These are phyloP conservation scores for Spencermartinsiella ligniputridi DNA, from an alignment of 1,139 yeast species.

Conservation along the genomic window DNA sequence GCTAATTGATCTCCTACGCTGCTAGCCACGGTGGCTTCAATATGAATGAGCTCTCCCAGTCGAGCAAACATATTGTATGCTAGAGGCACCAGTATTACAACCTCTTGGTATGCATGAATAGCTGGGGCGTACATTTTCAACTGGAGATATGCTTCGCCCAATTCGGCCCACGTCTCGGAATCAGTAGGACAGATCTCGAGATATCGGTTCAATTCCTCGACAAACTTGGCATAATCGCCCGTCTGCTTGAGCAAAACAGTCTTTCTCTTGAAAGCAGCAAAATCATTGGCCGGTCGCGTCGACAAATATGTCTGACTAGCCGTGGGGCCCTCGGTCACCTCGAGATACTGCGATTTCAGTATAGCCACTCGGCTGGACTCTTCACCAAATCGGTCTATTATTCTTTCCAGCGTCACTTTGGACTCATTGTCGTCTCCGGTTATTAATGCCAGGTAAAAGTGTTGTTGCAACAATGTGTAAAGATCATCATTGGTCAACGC, in stretches of 20 bases:
- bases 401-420: constrained; percentile 53
- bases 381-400: constrained; percentile 60
- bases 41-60: constrained; percentile 47
- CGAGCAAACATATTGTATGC: constrained; percentile 70
- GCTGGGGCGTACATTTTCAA: constrained; percentile 68
- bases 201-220: constrained; percentile 46
- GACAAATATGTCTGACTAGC: constrained; percentile 38
- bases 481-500: constrained; percentile 46
- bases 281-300: constrained; percentile 32
- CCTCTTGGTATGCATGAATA: constrained; percentile 63
- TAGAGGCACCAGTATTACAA: constrained; percentile 59
- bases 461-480: constrained; percentile 61
- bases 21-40: constrained; percentile 22
- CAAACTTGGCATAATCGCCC: constrained; percentile 38
- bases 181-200: constrained; percentile 66
- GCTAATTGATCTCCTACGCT: constrained; percentile 15
- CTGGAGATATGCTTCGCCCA: constrained; percentile 56
- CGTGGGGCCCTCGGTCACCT: constrained; percentile 50
- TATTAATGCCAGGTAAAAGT: constrained; percentile 61
- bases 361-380: constrained; percentile 53
- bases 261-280: constrained; percentile 36
- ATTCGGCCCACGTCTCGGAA: constrained; percentile 70
- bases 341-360: constrained; percentile 54
- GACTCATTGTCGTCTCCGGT: constrained; percentile 72
- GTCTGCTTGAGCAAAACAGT: constrained; percentile 32